Percentiles rank a stretch among this genome's conserved stretches.
phyloP scores from a whole-genome alignment of 108 stramenopile genomes.

The Seminavis robusta region DNA sequence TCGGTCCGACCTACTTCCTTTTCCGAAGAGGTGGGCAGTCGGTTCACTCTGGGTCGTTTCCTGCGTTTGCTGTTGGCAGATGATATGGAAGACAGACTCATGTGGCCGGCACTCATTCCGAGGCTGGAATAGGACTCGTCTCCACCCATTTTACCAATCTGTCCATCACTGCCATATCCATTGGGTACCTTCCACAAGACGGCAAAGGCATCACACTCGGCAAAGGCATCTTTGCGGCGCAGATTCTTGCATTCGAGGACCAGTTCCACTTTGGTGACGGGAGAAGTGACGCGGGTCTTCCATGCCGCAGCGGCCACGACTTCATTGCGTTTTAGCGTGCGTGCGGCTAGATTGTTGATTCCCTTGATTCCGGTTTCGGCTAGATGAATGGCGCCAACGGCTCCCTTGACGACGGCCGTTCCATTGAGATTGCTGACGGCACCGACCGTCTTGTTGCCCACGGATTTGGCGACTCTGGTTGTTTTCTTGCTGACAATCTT shows the following conservation, averaged over 20 bases:
- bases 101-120: background rate
- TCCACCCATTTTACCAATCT: too few species aligned
- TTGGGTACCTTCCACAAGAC: slow-evolving; percentile 15
- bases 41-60: slow-evolving; percentile 8
- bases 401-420: too few species aligned
- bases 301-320: slow-evolving; percentile 35
- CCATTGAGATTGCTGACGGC: background rate
- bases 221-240: slow-evolving; percentile 45
- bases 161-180: background rate
- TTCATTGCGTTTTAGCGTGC: background rate
- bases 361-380: background rate
- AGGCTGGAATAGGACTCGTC: background rate
- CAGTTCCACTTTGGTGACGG: slow-evolving; percentile 43
- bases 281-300: slow-evolving; percentile 38
- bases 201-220: slow-evolving; percentile 57
- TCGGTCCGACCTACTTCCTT: slow-evolving; percentile 59
- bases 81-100: background rate
- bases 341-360: background rate
- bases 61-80: slow-evolving; percentile 3
- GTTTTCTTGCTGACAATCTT: background rate
- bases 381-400: too few species aligned
- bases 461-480: background rate
- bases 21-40: slow-evolving; percentile 30
- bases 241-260: slow-evolving; percentile 36
- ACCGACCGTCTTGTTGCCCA: background rate